Conservation (phyloP, 2,329 filamentous ascomycete species). For the Rosellinia necatrix region DNA sequence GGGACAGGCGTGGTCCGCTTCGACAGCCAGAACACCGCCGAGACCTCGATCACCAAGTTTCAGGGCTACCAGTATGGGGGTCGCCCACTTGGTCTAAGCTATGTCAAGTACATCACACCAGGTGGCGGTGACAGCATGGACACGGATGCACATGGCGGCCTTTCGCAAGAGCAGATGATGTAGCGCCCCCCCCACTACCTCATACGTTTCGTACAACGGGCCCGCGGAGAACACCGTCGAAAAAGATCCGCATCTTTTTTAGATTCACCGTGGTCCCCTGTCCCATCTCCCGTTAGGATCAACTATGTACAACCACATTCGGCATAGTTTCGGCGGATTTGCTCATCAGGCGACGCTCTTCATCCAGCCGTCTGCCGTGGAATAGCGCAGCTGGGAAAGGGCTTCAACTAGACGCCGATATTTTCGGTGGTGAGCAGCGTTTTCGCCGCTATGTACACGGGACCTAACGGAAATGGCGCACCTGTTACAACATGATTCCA, state of each 20-base stretch:
- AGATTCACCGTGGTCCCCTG: neutral
- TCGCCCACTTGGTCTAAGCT: constrained; percentile 88
- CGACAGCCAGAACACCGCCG: constrained; percentile 78
- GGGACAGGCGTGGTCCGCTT: constrained; percentile 98
- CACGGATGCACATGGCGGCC: constrained; percentile 70
- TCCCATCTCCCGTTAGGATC: constrained; percentile 5
- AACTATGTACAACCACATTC: constrained; percentile 18
- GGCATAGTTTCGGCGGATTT: constrained; percentile 10
- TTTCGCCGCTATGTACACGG: constrained; percentile 22
- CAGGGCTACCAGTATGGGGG: constrained; percentile 97
- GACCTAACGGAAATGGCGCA: constrained; percentile 25
- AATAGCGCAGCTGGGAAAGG: neutral
- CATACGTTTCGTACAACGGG: too few relatives aligned
- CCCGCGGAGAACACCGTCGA: too few relatives aligned
- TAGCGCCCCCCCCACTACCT: constrained; percentile 45
- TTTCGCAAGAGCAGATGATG: constrained; percentile 99
- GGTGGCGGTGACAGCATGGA: constrained; percentile 78
- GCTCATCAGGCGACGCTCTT: constrained; percentile 1
- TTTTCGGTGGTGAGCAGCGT: constrained; percentile 10
- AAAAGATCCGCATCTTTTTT: neutral
- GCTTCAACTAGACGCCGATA: constrained; percentile 4
- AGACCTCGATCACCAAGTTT: constrained; percentile 95
- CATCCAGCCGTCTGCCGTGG: neutral
- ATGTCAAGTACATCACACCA: constrained; percentile 86
- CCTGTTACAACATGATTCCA: constrained; percentile 19